These are phyloP conservation scores for Trichoderma gracile DNA, from an alignment of 2,329 filamentous ascomycete genomes.

Conservation along the genomic window DNA sequence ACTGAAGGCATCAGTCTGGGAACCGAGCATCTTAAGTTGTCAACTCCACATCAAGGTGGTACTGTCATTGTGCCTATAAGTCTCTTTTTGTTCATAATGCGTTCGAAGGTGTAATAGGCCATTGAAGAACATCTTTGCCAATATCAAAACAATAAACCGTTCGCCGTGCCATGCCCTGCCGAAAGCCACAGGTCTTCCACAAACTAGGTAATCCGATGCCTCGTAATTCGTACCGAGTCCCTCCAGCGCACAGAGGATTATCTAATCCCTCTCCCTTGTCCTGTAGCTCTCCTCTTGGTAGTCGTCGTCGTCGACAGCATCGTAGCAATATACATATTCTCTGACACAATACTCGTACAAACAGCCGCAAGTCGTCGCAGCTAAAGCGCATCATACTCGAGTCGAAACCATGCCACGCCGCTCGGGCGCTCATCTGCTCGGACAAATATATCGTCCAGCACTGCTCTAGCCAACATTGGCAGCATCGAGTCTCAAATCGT, in stretches of 20 bases:
- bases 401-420: not conserved
- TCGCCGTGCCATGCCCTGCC: conserved; percentile 27
- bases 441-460: conserved; percentile 1
- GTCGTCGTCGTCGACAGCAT: conserved; percentile 30
- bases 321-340: conserved; percentile 29
- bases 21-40: too few species aligned
- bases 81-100: not conserved
- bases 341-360: not conserved
- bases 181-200: conserved; percentile 31
- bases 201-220: not conserved
- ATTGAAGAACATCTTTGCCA: not conserved
- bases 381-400: conserved; percentile 1
- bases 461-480: conserved; percentile 13
- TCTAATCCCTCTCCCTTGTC: conserved; percentile 51
- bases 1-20: too few species aligned
- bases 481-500: conserved; percentile 39
- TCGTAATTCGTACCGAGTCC: conserved; percentile 9
- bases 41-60: too few species aligned
- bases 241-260: conserved; percentile 47
- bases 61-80: not conserved
- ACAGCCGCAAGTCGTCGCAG: not conserved
- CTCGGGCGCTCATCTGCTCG: not conserved
- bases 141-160: conserved; percentile 2
- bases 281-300: conserved; percentile 36
- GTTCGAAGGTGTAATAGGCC: not conserved